phyloP scores from a whole-genome alignment of 139 green algal genomes.

The Klebsormidium nitens region DNA sequence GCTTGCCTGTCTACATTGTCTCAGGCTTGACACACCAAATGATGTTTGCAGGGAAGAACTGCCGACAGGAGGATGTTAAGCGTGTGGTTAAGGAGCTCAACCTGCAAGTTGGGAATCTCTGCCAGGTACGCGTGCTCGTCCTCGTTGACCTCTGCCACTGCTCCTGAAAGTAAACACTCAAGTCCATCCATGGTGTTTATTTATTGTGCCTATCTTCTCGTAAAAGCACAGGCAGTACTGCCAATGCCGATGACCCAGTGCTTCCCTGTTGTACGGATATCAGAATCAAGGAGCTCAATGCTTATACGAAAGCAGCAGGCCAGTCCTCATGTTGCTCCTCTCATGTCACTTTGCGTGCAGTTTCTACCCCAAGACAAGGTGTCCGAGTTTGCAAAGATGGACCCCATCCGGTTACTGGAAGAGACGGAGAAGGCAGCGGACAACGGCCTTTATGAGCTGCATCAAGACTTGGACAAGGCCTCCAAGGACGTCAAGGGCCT shows the following conservation, averaged over 20 bases:
- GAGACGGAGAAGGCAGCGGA: constrained; percentile 87
- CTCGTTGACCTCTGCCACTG: too few species aligned
- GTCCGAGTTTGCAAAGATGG: constrained; percentile 77
- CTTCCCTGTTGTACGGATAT: too few species aligned
- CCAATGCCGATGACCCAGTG: background rate
- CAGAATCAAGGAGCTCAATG: too few species aligned
- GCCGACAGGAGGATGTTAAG: constrained; percentile 53
- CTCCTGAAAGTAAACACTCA: too few species aligned
- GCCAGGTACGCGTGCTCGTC: constrained; percentile 37
- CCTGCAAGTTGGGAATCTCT: constrained; percentile 97
- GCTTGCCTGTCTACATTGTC: too few species aligned
- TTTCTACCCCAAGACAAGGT: constrained; percentile 96
- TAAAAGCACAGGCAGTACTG: too few species aligned
- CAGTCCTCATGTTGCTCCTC: too few species aligned
- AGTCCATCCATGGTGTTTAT: too few species aligned
- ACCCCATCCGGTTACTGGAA: constrained; percentile 67
- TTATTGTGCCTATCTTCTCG: too few species aligned
- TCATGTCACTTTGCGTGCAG: constrained; percentile 38
- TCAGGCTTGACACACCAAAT: too few species aligned
- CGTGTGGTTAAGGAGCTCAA: constrained; percentile 59
- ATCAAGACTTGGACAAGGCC: constrained; percentile 64
- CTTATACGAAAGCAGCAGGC: too few species aligned
- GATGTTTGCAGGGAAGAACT: constrained; percentile 4
- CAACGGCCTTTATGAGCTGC: constrained; percentile 58
- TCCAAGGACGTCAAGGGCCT: constrained; percentile 37